A percentile compares a stretch with the other conserved stretches of the same genome.
Conservation (phyloP, 2,329 filamentous ascomycete species). For the Nigrograna mackinnonii region DNA sequence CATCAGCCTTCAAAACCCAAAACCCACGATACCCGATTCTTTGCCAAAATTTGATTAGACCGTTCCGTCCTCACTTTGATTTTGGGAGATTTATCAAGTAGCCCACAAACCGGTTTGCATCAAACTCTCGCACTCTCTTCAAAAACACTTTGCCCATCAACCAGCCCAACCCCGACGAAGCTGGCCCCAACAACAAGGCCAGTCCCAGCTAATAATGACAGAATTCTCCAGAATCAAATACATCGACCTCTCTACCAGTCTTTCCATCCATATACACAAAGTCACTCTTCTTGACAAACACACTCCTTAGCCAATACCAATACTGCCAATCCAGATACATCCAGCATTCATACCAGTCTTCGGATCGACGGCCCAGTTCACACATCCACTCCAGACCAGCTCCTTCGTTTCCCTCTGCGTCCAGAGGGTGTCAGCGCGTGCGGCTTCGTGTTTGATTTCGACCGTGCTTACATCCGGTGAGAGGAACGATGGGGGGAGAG, state of each 20-base stretch:
- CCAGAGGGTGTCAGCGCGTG: slow-evolving; percentile 37
- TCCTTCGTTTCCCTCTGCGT: slow-evolving; percentile 47
- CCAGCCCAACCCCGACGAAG: slow-evolving; percentile 17
- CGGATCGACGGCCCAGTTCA: slow-evolving; percentile 56
- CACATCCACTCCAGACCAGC: slow-evolving; percentile 57
- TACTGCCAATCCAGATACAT: slow-evolving; percentile 56
- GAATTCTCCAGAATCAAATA: slow-evolving; percentile 5
- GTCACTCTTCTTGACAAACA: slow-evolving; percentile 48
- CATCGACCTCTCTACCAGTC: slow-evolving; percentile 18
- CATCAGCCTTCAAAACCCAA: too few relatives aligned
- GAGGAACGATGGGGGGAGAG: slow-evolving; percentile 25
- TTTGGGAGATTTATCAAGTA: too few relatives aligned
- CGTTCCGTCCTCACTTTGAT: too few relatives aligned
- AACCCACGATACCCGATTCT: too few relatives aligned
- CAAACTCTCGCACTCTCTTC: slow-evolving; percentile 11
- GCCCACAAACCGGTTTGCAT: slow-evolving; percentile 6
- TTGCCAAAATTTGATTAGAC: too few relatives aligned
- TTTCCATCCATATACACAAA: slow-evolving; percentile 36
- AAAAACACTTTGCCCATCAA: slow-evolving; percentile 15
- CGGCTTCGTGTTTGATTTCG: slow-evolving; percentile 42
- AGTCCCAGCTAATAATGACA: slow-evolving; percentile 5
- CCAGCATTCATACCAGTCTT: slow-evolving; percentile 52
- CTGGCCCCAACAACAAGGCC: slow-evolving; percentile 13
- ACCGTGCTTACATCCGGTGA: slow-evolving; percentile 27
- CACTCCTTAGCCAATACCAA: slow-evolving; percentile 51